Percentiles rank a stretch among this genome's conserved stretches.
Evolutionary conservation across 2,329 filamentous ascomycete genomes (phyloP).

Genomic region (Colletotrichum orchidophilum): DNA sequence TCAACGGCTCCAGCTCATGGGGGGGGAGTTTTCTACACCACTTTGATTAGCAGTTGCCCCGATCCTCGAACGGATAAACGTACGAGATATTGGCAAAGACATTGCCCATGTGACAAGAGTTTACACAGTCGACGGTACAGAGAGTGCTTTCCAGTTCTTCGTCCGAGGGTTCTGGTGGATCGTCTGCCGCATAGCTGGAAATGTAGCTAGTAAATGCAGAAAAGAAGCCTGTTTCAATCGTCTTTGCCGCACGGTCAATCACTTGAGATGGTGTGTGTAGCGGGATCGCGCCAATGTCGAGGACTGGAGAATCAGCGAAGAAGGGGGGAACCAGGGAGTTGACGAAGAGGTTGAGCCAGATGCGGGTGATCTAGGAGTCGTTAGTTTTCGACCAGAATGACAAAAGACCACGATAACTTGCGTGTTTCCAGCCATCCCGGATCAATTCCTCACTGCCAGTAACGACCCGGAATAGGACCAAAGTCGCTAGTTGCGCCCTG

Average conservation of each 20-base stretch:
- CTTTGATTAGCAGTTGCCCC: constrained; percentile 12
- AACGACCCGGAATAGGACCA: constrained; percentile 94
- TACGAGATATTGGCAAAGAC: constrained; percentile 86
- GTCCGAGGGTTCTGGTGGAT: constrained; percentile 95
- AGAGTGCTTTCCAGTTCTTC: constrained; percentile 97
- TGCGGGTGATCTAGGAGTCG: constrained; percentile 77
- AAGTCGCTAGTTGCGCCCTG: constrained; percentile 89
- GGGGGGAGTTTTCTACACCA: constrained; percentile 50
- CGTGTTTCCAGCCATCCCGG: constrained; percentile 79
- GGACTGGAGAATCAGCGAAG: constrained; percentile 69
- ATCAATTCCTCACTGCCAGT: constrained; percentile 85
- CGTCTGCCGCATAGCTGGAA: constrained; percentile 97
- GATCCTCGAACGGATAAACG: constrained; percentile 44
- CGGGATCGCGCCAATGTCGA: constrained; percentile 84
- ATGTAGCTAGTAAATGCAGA: constrained; percentile 96
- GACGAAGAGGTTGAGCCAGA: constrained; percentile 94
- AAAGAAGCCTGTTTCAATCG: constrained; percentile 85
- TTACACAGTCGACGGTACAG: constrained; percentile 93
- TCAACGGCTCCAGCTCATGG: constrained; percentile 48
- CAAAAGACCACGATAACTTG: constrained; percentile 52
- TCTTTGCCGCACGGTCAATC: constrained; percentile 84
- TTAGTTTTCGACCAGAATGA: constrained; percentile 44
- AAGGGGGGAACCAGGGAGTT: constrained; percentile 92
- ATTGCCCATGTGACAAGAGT: constrained; percentile 84
- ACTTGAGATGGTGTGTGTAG: constrained; percentile 91